Base-by-base conservation (phyloP, 768 basidiomycete species). In the Leccinum fibrillosum region DNA sequence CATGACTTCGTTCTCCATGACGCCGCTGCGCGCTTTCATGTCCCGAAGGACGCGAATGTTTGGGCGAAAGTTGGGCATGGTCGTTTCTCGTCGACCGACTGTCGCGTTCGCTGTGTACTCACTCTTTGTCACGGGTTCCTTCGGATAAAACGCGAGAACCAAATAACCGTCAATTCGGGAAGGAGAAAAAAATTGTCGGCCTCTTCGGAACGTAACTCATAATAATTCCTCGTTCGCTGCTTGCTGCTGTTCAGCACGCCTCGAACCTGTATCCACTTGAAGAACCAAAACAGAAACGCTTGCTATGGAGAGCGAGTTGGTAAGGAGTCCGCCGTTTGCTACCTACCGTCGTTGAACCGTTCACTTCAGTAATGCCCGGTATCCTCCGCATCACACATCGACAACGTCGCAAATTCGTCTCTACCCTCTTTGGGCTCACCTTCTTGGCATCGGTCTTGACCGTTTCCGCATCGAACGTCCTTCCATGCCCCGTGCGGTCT, bases 371-470 rank as follows among this genome's bases (percentile, higher is more conserved):
- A 88, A 88, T 87, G 86, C 67, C 80, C 74, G 80, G 80, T 80
- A 73, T 79, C 64, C 74, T 88, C 64, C 84, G 84, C 61, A 75
- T 86, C 62, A 82, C 81, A 60, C 66, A 69, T 59, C 75, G 69
- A 58, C 84, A 84, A 70, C 83, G 84, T 53, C 89, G 90, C 69
- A 82, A 82, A 63, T 80, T 91, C 75, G 78, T 91, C 61, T 85
- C 92, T 8, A 82, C 87, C 34, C 84, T 93, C 62, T 94, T 94
- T 70, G 86, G 83, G 66, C 73, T 90, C 65, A 93, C 91, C 3
- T 91, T 90, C 72, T 74, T 90, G 70, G 89, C 88, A 25, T 82
- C 89, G 17, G 80, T 93, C 58, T 61, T 90, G 60, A 92, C 91
- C 54, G 91, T 94, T 17, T 87, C 88, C 12, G 89, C 88, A 23